Evolutionary conservation across 202 grass and related monocot genomes (phyloP).

Genomic region (Alloteropsis angusta): DNA sequence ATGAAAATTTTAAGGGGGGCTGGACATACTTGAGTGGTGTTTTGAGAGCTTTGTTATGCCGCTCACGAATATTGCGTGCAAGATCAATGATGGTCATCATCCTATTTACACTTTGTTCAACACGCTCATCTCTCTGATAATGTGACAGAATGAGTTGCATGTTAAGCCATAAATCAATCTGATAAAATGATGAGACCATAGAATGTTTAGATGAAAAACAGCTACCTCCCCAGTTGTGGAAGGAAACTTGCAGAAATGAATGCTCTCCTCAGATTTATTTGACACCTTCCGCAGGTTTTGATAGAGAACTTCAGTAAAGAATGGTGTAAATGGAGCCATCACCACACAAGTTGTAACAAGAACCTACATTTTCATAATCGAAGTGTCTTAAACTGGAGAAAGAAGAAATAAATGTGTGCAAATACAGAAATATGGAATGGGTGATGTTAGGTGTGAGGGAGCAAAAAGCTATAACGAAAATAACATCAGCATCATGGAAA

Average conservation of each 20-base stretch:
- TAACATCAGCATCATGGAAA: not conserved
- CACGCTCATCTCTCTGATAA: constrained; percentile 91
- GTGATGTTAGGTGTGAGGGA: not conserved
- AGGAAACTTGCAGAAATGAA: constrained; percentile 94
- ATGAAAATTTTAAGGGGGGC: not conserved
- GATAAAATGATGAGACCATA: constrained; percentile 5
- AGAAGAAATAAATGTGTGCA: not conserved
- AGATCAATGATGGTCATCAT: constrained; percentile 99
- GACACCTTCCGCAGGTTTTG: constrained; percentile 88
- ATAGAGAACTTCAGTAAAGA: constrained; percentile 97
- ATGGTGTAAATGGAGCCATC: constrained; percentile 98
- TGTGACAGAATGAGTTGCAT: constrained; percentile 2
- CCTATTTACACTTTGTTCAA: constrained; percentile 91
- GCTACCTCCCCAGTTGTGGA: constrained; percentile 70
- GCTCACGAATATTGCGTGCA: constrained; percentile 83
- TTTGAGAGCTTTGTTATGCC: constrained; percentile 94
- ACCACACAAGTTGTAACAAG: constrained; percentile 81
- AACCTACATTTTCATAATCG: constrained; percentile 47
- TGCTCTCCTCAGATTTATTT: constrained; percentile 66
- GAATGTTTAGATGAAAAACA: constrained; percentile 13
- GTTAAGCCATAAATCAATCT: constrained; percentile 21
- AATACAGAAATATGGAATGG: constrained; percentile 3
- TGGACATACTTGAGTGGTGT: constrained; percentile 81
- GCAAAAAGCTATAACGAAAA: not conserved
- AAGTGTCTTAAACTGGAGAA: not conserved